phyloP scores from a whole-genome alignment of 179 eudicot species.

The Carnegiea gigantea region DNA sequence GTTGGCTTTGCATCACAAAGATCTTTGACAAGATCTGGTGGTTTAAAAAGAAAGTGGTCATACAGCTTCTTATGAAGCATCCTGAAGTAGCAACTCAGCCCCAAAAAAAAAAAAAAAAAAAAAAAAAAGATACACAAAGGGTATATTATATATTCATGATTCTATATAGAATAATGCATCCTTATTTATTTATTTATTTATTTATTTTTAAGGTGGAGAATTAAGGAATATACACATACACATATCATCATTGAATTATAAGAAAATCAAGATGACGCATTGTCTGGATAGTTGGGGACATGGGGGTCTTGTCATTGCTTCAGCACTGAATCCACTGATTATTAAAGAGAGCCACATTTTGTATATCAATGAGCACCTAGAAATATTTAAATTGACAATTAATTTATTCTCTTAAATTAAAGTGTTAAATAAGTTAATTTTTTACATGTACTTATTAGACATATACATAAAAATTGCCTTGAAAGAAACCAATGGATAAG shows the following conservation, averaged over 20 bases:
- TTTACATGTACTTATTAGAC: background rate
- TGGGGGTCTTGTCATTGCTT: slow-evolving; percentile 29
- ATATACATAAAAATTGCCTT: background rate
- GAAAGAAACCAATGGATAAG: background rate
- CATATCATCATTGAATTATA: slow-evolving; percentile 3
- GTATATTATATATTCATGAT: background rate
- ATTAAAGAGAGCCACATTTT: background rate
- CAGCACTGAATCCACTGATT: slow-evolving; percentile 8
- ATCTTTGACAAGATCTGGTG: slow-evolving; percentile 8
- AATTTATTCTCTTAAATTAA: no score
- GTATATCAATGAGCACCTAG: background rate
- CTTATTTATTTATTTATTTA: background rate
- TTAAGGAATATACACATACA: slow-evolving; percentile 15
- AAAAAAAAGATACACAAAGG: background rate
- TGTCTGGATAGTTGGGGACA: slow-evolving; percentile 37
- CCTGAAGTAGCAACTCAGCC: slow-evolving; percentile 2
- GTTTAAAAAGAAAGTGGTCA: slow-evolving; percentile 1
- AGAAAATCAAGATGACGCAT: slow-evolving; percentile 23
- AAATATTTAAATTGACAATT: no score
- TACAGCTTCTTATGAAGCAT: slow-evolving; percentile 6
- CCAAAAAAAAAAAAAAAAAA: background rate
- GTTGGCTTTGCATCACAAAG: slow-evolving; percentile 6
- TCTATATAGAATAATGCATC: background rate
- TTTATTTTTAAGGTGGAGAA: slow-evolving; percentile 10
- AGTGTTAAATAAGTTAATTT: background rate